A percentile compares a stretch with the other conserved stretches of the same genome.
Evolutionary conservation across 2,329 filamentous ascomycete species (phyloP).

Genomic region (Cryphonectria nitschkei): DNA sequence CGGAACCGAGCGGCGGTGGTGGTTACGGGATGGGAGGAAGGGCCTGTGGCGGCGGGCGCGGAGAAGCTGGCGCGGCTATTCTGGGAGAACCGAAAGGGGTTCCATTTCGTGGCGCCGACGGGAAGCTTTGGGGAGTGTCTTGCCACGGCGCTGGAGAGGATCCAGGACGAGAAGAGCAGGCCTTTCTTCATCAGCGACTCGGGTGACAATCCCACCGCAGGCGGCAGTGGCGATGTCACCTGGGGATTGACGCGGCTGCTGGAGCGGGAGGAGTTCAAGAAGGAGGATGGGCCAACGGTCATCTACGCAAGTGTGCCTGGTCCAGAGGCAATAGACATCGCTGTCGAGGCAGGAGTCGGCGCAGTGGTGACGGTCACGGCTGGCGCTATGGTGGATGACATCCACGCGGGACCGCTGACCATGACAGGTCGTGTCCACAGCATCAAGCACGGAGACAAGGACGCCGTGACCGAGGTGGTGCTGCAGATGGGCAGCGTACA

Average conservation of each 20-base stretch:
- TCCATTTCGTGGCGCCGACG: slow-evolving; percentile 56
- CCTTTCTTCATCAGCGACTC: slow-evolving; percentile 61
- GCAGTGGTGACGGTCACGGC: slow-evolving; percentile 54
- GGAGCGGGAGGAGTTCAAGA: slow-evolving; percentile 48
- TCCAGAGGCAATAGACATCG: slow-evolving; percentile 45
- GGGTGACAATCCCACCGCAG: slow-evolving; percentile 59
- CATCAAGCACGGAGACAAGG: slow-evolving; percentile 53
- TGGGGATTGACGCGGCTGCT: slow-evolving; percentile 53
- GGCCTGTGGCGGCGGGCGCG: slow-evolving; percentile 43
- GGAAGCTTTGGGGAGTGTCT: slow-evolving; percentile 52
- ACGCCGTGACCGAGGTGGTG: slow-evolving; percentile 53
- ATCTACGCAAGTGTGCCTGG: slow-evolving; percentile 59
- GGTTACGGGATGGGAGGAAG: slow-evolving; percentile 54
- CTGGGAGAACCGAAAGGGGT: slow-evolving; percentile 51
- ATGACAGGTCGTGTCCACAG: slow-evolving; percentile 55
- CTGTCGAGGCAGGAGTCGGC: slow-evolving; percentile 50
- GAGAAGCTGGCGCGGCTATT: slow-evolving; percentile 50
- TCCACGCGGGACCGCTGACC: slow-evolving; percentile 52
- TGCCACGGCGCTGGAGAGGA: slow-evolving; percentile 44
- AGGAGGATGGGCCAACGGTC: slow-evolving; percentile 42
- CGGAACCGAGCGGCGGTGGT: slow-evolving; percentile 54
- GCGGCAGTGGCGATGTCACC: slow-evolving; percentile 57
- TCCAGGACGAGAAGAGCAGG: slow-evolving; percentile 37
- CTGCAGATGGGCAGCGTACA: slow-evolving; percentile 54
- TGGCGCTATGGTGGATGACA: slow-evolving; percentile 52